Percentiles rank a stretch among this genome's conserved stretches.
Conservation (phyloP, 768 basidiomycete genomes). For the Infundibulicybe gibba region DNA sequence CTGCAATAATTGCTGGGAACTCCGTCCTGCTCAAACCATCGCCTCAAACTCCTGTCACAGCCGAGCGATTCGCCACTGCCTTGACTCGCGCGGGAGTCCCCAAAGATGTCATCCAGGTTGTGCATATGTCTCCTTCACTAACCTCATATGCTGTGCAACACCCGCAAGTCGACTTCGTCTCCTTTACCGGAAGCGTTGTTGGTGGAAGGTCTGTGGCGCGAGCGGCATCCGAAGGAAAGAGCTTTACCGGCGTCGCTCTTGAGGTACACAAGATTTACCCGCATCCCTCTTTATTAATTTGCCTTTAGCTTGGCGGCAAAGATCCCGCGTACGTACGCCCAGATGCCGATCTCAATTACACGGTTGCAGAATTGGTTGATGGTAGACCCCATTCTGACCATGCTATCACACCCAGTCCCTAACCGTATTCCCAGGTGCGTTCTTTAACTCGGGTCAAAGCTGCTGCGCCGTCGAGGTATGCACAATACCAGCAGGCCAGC, state of each 20-base stretch:
- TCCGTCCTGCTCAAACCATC: constrained; percentile 92
- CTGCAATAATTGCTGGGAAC: constrained; percentile 89
- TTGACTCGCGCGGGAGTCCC: constrained; percentile 80
- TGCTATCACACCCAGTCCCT: constrained; percentile 1
- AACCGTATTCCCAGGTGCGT: constrained; percentile 52
- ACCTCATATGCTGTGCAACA: constrained; percentile 61
- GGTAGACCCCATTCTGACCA: constrained; percentile 39
- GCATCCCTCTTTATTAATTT: background rate
- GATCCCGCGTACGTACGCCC: constrained; percentile 93
- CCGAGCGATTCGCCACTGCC: constrained; percentile 73
- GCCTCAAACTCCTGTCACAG: constrained; percentile 90
- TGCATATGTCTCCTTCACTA: constrained; percentile 67
- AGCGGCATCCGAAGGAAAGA: constrained; percentile 58
- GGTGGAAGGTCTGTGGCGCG: constrained; percentile 74
- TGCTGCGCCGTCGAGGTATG: constrained; percentile 89
- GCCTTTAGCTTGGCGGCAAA: constrained; percentile 83
- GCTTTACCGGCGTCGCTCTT: constrained; percentile 85
- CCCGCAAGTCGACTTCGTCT: constrained; percentile 71
- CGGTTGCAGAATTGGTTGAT: constrained; percentile 85
- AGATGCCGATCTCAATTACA: constrained; percentile 83
- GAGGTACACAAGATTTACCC: constrained; percentile 46
- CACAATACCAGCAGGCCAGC: background rate
- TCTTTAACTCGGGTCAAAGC: constrained; percentile 98
- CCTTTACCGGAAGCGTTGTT: constrained; percentile 84
- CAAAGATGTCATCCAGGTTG: constrained; percentile 63